Evolutionary conservation across 2,329 filamentous ascomycete genomes (phyloP), one percentile per base, ranked within the genome.

Genomic region (Gyromitra esculenta): DNA sequence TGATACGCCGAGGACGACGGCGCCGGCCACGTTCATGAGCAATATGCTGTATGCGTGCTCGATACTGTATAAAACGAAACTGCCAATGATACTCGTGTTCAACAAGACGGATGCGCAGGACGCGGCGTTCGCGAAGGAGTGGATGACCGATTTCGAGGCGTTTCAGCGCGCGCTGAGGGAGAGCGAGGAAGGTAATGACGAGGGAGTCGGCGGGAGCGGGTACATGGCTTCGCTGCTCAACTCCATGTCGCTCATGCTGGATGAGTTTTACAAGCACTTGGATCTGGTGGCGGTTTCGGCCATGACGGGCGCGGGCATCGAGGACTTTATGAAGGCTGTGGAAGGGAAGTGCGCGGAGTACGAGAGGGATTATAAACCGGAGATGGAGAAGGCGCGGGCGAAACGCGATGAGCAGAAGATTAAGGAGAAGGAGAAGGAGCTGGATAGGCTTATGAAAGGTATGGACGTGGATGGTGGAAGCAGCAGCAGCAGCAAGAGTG

Each of bases 1-100:
- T 84, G 96, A 99, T 84, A 99, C 96, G 1, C 96, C 96, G 2
- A 90, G 96, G 69, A 97, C 94, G 13, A 90, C 92, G 45, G 97
- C 93, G 50, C 98, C 96, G 0, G 94, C 92, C 78, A 99, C 96
- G 0, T 99, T 99, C 85, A 99, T 99, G 96, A 96, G 92, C 83
- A 99, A 99, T 85, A 99, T 99, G 96, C 90, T 99, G 56, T 99
- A 99, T 84, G 96, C 96, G 25, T 98, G 96, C 87, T 97, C 92
- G 76, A 99, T 99, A 79, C 88, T 99, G 15, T 99, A 99, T 88
- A 98, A 98, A 86, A 98, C 95, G 1, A 97, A 97, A 83, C 87
- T 99, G 0, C 96, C 96, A 31, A 99, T 99, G 96, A 96, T 99
- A 69, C 86, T 99, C 6, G 96, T 99, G 9, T 98, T 99, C 87